Percentiles rank a stretch among this genome's conserved stretches.
These are phyloP conservation scores for Nitzschia palea DNA, from an alignment of 108 stramenopile species.

Conservation along the genomic window DNA sequence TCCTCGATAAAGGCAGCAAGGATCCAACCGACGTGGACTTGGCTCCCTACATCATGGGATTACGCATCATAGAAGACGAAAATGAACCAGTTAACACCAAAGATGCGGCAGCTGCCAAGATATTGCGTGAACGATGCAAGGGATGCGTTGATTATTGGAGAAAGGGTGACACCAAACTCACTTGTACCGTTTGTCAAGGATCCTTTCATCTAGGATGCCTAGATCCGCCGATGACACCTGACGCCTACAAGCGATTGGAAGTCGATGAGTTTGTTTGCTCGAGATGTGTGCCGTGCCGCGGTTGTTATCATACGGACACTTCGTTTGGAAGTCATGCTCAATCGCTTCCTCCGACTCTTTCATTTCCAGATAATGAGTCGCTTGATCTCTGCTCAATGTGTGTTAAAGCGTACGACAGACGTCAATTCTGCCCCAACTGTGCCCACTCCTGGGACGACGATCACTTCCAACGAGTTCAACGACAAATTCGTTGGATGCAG, in stretches of 20 bases:
- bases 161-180: constrained; percentile 29
- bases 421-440: constrained; percentile 62
- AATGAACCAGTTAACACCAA: constrained; percentile 6
- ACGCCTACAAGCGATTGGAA: constrained; percentile 36
- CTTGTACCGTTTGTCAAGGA: constrained; percentile 42
- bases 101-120: constrained; percentile 10
- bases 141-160: constrained; percentile 52
- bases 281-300: constrained; percentile 51
- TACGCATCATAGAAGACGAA: constrained; percentile 10
- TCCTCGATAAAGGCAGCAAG: constrained; percentile 34
- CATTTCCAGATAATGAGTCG: constrained; percentile 33
- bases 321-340: constrained; percentile 46
- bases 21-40: constrained; percentile 33
- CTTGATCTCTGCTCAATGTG: constrained; percentile 58
- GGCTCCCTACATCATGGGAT: constrained; percentile 53
- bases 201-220: constrained; percentile 51
- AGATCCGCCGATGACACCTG: constrained; percentile 48
- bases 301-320: constrained; percentile 59
- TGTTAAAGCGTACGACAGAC: constrained; percentile 38
- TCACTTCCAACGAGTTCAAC: constrained; percentile 50
- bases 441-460: constrained; percentile 63
- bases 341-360: constrained; percentile 34
- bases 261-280: constrained; percentile 44
- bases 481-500: constrained; percentile 38
- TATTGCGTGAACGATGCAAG: constrained; percentile 32